Evolutionary conservation across 768 basidiomycete species (phyloP).

Genomic region (Hygrophoropsis aurantiaca): DNA sequence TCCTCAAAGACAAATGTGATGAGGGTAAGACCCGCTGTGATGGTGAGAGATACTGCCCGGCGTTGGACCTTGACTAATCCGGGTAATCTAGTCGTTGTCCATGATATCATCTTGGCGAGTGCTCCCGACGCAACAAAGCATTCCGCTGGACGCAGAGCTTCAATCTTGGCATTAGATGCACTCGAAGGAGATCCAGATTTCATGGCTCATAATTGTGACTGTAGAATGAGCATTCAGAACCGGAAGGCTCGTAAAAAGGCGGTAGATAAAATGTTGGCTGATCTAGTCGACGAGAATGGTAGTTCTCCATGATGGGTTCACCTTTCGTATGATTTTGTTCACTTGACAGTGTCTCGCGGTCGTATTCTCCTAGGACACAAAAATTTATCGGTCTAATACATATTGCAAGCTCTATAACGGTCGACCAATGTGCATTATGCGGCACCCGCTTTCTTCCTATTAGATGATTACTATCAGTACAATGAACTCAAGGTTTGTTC

Average conservation of each 20-base stretch:
- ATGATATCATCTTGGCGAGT: slow-evolving; percentile 61
- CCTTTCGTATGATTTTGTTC: no score
- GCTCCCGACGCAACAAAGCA: slow-evolving; percentile 51
- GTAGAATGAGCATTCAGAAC: slow-evolving; percentile 39
- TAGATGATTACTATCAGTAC: slow-evolving; percentile 3
- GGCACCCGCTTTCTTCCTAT: slow-evolving; percentile 41
- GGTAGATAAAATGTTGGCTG: slow-evolving; percentile 27
- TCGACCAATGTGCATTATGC: slow-evolving; percentile 12
- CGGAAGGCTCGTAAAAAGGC: slow-evolving; percentile 40
- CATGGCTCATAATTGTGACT: slow-evolving; percentile 66
- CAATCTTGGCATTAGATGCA: slow-evolving; percentile 65
- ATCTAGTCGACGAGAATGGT: slow-evolving; percentile 15
- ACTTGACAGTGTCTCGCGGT: no score
- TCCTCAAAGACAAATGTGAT: slow-evolving; percentile 50
- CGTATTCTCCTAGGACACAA: no score
- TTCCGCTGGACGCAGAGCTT: slow-evolving; percentile 60
- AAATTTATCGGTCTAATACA: background rate
- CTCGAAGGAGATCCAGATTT: slow-evolving; percentile 65
- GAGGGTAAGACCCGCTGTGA: slow-evolving; percentile 44
- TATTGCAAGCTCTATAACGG: slow-evolving; percentile 28
- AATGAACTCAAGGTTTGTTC: background rate
- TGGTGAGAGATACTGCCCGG: slow-evolving; percentile 37
- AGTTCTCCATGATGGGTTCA: no score
- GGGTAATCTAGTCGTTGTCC: slow-evolving; percentile 56
- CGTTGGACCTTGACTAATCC: slow-evolving; percentile 5